These are phyloP conservation scores for Odonthalia washingtoniensis DNA, from an alignment of 31 red algal genomes.

Conservation along the genomic window DNA sequence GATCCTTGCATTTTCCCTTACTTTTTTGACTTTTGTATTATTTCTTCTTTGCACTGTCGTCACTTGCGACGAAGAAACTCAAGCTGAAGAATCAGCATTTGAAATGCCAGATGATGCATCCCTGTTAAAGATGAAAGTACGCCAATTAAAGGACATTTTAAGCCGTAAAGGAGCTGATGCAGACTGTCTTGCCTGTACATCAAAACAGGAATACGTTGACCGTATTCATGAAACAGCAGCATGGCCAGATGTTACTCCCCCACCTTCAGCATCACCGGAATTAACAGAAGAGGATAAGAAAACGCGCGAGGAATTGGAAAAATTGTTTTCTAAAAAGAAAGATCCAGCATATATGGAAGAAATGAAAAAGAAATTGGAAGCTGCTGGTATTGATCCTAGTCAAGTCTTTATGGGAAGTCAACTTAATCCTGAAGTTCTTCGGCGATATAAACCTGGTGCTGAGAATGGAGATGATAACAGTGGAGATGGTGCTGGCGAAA, in stretches of 20 bases:
- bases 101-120: conserved; percentile 6
- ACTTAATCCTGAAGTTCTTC: too few relatives aligned
- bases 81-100: background rate
- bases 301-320: conserved; percentile 3
- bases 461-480: too few relatives aligned
- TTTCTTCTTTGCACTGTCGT: background rate
- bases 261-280: background rate
- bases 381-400: conserved; percentile 31
- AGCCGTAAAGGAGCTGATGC: conserved; percentile 1
- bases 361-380: conserved; percentile 12
- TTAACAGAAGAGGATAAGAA: background rate
- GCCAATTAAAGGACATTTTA: background rate
- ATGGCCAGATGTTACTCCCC: conserved; percentile 35
- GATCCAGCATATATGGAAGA: conserved; percentile 12
- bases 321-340: conserved; percentile 1
- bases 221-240: conserved; percentile 34
- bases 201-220: conserved; percentile 36
- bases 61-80: background rate
- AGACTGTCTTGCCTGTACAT: conserved; percentile 44
- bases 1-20: conserved; percentile 44
- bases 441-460: too few relatives aligned
- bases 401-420: too few relatives aligned
- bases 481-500: too few relatives aligned
- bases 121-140: conserved; percentile 43
- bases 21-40: conserved; percentile 31